These are phyloP conservation scores for Tinospora cordifolia DNA, from an alignment of 164 flowering plant genomes.

Conservation along the genomic window DNA sequence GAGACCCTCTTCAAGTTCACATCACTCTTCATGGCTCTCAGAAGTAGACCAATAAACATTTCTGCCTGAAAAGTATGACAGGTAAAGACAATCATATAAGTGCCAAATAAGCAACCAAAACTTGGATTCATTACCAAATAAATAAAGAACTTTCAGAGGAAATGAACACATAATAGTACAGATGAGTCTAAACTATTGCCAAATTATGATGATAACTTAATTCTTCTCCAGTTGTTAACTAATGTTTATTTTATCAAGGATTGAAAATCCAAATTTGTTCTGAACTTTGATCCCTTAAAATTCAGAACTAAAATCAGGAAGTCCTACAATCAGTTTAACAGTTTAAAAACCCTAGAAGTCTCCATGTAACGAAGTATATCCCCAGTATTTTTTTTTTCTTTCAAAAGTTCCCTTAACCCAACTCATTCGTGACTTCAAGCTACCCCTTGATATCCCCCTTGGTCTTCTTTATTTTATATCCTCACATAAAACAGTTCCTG, in stretches of 20 bases:
- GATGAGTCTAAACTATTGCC: not conserved
- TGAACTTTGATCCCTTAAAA: too few species aligned
- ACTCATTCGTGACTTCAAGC: not conserved
- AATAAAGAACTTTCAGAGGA: not conserved
- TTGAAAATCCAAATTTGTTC: too few species aligned
- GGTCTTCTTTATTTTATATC: not conserved
- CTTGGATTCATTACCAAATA: not conserved
- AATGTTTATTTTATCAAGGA: not conserved
- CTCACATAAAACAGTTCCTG: not conserved
- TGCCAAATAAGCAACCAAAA: not conserved
- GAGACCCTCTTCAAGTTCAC: slow-evolving; percentile 74
- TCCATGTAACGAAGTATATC: too few species aligned
- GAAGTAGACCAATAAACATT: slow-evolving; percentile 76
- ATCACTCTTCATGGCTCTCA: slow-evolving; percentile 84
- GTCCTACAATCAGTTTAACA: too few species aligned
- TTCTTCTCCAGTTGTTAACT: not conserved
- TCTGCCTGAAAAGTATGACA: slow-evolving; percentile 55
- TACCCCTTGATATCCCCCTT: not conserved
- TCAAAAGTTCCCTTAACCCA: not conserved
- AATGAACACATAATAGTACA: not conserved
- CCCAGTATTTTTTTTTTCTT: not conserved
- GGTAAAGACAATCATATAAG: not conserved
- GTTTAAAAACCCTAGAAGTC: too few species aligned
- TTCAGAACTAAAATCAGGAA: too few species aligned
- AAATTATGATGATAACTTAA: not conserved